A percentile compares a stretch with the other conserved stretches of the same genome.
Conservation (phyloP, 805 yeast genomes). For the Middelhovenomyces tepae region DNA sequence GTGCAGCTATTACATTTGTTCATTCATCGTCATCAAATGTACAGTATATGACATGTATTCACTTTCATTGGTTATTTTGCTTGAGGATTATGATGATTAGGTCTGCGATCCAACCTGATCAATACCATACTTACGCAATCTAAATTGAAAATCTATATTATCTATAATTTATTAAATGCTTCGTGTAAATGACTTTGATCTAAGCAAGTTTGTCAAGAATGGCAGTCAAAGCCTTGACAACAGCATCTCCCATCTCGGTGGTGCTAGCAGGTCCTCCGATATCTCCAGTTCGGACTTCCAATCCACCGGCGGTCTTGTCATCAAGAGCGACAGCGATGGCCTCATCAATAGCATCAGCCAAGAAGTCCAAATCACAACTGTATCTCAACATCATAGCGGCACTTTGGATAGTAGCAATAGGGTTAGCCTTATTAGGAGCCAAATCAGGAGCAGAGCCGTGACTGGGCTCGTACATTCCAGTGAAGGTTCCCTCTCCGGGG, state of each 20-base stretch:
- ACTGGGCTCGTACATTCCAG: constrained; percentile 94
- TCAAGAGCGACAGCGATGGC: constrained; percentile 5
- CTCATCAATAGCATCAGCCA: constrained; percentile 5
- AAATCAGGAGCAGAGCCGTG: constrained; percentile 97
- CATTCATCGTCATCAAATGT: too few species aligned
- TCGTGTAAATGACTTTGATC: too few species aligned
- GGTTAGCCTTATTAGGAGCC: constrained; percentile 76
- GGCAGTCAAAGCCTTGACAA: constrained; percentile 1
- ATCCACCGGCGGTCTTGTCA: constrained; percentile 18
- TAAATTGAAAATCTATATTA: too few species aligned
- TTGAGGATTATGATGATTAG: too few species aligned
- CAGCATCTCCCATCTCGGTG: constrained; percentile 5
- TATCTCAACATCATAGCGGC: constrained; percentile 7
- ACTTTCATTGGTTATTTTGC: too few species aligned
- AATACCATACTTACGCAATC: too few species aligned
- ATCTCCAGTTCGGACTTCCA: constrained; percentile 11
- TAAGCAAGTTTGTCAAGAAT: constrained; percentile 2
- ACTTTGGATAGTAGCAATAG: constrained; percentile 47
- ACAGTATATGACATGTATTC: too few species aligned
- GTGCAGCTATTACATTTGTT: too few species aligned
- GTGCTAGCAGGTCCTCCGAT: constrained; percentile 5
- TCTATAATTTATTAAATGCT: too few species aligned
- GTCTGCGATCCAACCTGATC: too few species aligned
- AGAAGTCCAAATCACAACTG: constrained; percentile 2
- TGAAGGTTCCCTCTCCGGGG: constrained; percentile 79